Evolutionary conservation across 2,329 filamentous ascomycete genomes (phyloP).

Genomic region (Ophiostoma novo-ulmi): DNA sequence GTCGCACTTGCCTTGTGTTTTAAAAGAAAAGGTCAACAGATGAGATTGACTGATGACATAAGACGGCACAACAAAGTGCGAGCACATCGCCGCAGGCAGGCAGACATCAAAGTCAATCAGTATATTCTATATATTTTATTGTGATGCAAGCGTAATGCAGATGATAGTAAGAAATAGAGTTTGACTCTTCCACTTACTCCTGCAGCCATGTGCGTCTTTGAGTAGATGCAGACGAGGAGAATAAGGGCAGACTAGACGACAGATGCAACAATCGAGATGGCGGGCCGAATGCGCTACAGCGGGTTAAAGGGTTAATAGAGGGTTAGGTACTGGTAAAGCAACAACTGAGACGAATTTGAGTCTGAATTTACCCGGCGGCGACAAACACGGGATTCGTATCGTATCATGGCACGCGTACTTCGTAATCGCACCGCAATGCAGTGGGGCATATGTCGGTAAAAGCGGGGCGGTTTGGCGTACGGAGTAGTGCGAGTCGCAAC

Average conservation of each 20-base stretch:
- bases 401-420: neutral
- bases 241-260: neutral
- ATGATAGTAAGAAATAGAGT: neutral
- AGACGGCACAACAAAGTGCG: conserved; percentile 6
- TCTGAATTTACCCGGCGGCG: neutral
- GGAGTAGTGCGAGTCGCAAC: neutral
- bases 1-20: neutral
- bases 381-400: neutral
- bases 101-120: neutral
- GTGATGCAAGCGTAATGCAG: neutral
- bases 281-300: too few species aligned
- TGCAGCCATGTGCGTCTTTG: neutral
- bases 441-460: neutral
- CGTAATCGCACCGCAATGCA: neutral
- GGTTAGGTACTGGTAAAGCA: neutral
- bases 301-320: neutral
- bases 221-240: neutral
- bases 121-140: too few species aligned
- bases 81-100: neutral
- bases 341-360: neutral
- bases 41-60: neutral
- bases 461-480: neutral
- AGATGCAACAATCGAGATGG: neutral
- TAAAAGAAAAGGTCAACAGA: neutral
- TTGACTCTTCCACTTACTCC: neutral